Percentiles rank a stretch among this genome's conserved stretches.
These are phyloP conservation scores for Blastobotrys attinorum DNA, from an alignment of 805 yeast species.

Conservation along the genomic window DNA sequence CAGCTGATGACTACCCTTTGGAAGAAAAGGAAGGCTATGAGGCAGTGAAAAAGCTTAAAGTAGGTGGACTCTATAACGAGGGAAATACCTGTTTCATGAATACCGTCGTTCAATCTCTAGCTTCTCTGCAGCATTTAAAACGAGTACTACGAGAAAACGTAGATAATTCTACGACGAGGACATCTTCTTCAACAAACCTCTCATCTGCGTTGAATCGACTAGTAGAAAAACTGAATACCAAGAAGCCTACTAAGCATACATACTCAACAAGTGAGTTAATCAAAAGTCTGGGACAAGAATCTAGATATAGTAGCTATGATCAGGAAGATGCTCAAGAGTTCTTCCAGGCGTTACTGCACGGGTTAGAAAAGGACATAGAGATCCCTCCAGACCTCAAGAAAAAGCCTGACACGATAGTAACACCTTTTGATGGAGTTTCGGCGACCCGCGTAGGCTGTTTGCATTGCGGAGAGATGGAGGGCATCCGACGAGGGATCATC, in stretches of 20 bases:
- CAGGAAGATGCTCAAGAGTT: constrained; percentile 98
- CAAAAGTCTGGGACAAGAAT: constrained; percentile 23
- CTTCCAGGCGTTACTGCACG: constrained; percentile 49
- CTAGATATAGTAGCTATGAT: constrained; percentile 72
- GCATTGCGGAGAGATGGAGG: constrained; percentile 89
- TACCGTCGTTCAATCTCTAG: constrained; percentile 74
- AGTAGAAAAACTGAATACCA: constrained; percentile 23
- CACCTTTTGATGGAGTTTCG: constrained; percentile 87
- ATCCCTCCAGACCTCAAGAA: background rate
- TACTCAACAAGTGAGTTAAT: constrained; percentile 22
- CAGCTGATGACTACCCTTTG: constrained; percentile 6
- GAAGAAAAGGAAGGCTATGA: background rate
- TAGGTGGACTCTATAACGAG: constrained; percentile 83
- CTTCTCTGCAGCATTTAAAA: constrained; percentile 57
- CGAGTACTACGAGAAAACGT: constrained; percentile 1
- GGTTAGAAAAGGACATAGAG: constrained; percentile 25
- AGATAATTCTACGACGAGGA: too few species aligned
- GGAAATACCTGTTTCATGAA: constrained; percentile 96
- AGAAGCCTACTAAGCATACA: constrained; percentile 22
- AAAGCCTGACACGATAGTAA: constrained; percentile 40
- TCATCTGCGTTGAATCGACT: constrained; percentile 14
- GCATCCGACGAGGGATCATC: constrained; percentile 75
- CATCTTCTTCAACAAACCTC: background rate
- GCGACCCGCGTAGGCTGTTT: constrained; percentile 89
- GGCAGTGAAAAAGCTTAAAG: constrained; percentile 23